Percentiles rank a stretch among this genome's conserved stretches.
Conservation (phyloP, 805 yeast species). For the Wickerhamomyces strasburgensis region DNA sequence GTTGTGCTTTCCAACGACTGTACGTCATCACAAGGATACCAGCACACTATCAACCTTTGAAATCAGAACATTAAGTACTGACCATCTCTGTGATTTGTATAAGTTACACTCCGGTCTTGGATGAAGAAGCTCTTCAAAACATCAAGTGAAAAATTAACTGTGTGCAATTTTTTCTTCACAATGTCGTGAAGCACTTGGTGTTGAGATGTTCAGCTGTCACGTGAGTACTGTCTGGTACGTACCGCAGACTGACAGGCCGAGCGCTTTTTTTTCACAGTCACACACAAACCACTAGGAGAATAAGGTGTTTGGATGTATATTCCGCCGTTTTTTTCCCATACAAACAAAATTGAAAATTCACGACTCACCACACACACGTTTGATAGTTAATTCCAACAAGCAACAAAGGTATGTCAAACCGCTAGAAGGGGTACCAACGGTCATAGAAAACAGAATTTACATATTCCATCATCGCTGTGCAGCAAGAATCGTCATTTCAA, state of each 20-base stretch:
- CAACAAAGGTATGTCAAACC: too few species aligned
- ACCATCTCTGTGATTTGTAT: conserved; percentile 91
- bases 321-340: background rate
- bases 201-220: conserved; percentile 12
- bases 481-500: too few species aligned
- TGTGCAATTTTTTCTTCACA: conserved; percentile 5
- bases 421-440: too few species aligned
- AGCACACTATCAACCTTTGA: background rate
- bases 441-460: too few species aligned
- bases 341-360: background rate
- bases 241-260: too few species aligned
- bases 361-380: background rate
- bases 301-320: background rate
- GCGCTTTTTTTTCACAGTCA: background rate
- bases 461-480: too few species aligned
- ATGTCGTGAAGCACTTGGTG: conserved; percentile 1
- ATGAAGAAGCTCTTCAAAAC: conserved; percentile 11
- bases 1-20: too few species aligned
- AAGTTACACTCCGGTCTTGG: conserved; percentile 88
- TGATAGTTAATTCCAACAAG: background rate
- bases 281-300: background rate
- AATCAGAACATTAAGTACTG: conserved; percentile 59
- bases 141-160: too few species aligned
- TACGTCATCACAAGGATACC: background rate
- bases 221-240: conserved; percentile 8